phyloP scores from a whole-genome alignment of 2,329 filamentous ascomycete species.

The Aaosphaeria arxii region DNA sequence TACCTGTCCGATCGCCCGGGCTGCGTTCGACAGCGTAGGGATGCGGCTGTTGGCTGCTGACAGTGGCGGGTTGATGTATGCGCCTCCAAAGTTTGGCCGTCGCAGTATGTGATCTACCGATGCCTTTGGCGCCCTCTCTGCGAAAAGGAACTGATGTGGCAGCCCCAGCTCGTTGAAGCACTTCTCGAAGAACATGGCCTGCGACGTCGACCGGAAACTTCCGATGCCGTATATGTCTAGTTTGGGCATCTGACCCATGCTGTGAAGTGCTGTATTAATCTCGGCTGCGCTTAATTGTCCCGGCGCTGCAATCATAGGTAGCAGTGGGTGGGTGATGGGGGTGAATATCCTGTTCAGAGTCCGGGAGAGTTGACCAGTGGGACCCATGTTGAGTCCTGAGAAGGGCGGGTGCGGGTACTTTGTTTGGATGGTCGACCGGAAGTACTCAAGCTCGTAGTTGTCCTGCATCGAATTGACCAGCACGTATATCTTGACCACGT shows the following conservation, averaged over 20 bases:
- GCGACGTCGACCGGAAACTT: conserved; percentile 67
- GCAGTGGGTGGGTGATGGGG: conserved; percentile 79
- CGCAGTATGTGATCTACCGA: conserved; percentile 70
- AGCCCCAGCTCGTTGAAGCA: conserved; percentile 64
- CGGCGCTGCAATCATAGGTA: conserved; percentile 80
- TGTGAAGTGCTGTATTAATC: conserved; percentile 75
- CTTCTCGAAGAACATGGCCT: conserved; percentile 80
- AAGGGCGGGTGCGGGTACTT: conserved; percentile 71
- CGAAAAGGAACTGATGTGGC: conserved; percentile 74
- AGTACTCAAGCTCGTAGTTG: conserved; percentile 88
- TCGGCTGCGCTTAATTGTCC: conserved; percentile 83
- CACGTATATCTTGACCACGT: conserved; percentile 89
- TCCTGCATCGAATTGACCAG: conserved; percentile 79
- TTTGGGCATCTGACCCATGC: conserved; percentile 76
- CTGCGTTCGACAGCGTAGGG: conserved; percentile 69
- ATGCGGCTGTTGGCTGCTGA: conserved; percentile 52
- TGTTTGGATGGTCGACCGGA: conserved; percentile 71
- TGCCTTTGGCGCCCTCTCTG: conserved; percentile 66
- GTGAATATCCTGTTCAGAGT: conserved; percentile 84
- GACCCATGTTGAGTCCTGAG: conserved; percentile 84
- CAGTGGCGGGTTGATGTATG: conserved; percentile 74
- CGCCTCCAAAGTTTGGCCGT: conserved; percentile 75
- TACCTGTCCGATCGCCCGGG: conserved; percentile 73
- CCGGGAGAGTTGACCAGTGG: conserved; percentile 79
- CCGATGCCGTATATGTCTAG: conserved; percentile 79